phyloP scores from a whole-genome alignment of 2,329 filamentous ascomycete species.

The Ophiostoma montium region DNA sequence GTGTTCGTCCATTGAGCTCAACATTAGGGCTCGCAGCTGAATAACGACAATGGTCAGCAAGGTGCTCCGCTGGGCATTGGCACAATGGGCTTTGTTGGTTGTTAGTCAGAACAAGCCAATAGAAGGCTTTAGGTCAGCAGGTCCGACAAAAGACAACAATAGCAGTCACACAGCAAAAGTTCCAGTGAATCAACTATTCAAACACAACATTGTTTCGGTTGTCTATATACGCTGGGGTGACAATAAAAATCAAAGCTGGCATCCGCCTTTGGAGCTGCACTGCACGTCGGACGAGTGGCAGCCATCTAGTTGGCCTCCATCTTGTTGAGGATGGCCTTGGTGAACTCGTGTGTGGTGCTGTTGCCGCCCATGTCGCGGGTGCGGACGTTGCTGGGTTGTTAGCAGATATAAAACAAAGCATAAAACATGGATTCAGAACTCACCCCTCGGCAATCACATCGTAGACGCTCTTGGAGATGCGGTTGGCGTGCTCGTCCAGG shows the following conservation, averaged over 20 bases:
- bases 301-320: constrained; percentile 60
- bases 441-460: constrained; percentile 78
- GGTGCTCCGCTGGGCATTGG: too few relatives aligned
- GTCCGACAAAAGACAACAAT: too few relatives aligned
- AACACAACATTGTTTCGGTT: constrained; percentile 6
- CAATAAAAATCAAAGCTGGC: constrained; percentile 1
- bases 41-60: too few relatives aligned
- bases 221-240: constrained; percentile 8
- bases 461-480: constrained; percentile 78
- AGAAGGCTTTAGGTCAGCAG: too few relatives aligned
- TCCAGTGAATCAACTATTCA: not conserved
- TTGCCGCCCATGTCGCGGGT: constrained; percentile 94
- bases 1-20: too few relatives aligned
- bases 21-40: too few relatives aligned
- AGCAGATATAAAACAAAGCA: constrained; percentile 19
- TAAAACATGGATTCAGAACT: constrained; percentile 22
- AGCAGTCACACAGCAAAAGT: not conserved
- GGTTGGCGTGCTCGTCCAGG: constrained; percentile 95
- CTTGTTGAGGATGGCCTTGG: constrained; percentile 81
- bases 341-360: constrained; percentile 87
- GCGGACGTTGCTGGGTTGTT: constrained; percentile 55
- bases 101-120: too few relatives aligned
- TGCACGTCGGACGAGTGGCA: not conserved
- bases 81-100: too few relatives aligned
- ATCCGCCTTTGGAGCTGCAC: too few relatives aligned